Base-by-base conservation (phyloP, 2,329 filamentous ascomycete genomes). In the Claviceps quebecensis region DNA sequence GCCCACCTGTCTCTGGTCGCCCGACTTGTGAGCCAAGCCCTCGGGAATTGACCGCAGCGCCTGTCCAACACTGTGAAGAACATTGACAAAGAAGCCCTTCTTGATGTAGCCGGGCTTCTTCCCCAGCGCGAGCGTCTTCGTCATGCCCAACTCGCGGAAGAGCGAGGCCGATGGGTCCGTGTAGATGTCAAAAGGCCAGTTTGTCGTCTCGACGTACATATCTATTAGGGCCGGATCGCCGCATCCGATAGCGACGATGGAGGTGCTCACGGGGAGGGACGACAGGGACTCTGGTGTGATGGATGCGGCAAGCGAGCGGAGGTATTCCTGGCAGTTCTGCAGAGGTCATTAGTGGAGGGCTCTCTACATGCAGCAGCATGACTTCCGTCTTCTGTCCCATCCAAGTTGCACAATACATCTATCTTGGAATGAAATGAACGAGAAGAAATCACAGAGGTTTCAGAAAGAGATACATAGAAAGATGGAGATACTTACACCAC, bases 301-400 rank as follows among this genome's bases (percentile, higher is more conserved):
- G 47, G 75, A 73, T 17, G 75, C 69, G 36, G 79, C 76, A 17
- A 89, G 72, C 4, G 74, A 70, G 53, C 77, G 77, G 23, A 89
- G 69, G 63, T 85, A 89, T 62, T 87, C 82, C 65, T 88, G 85
- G 67, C 86, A 89, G 64, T 83, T 85, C 82, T 87, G 56, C 9
- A 41, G 9, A 14, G 14, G 11, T 34, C 9, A 16, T 46, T 29
- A 46, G 45, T 45, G 16, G 11, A 2, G 8, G 17, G 8, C 4
- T 22, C n/a, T 34, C 29, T 34, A 11, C 29, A 34, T 34, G 29
- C 9, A 34, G 29, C 29, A 34, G 26, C 26, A 9, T 11, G 29
- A 11, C 29, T 34, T 34, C 29, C 29, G 3, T 34, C 29, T 34
- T 34, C 29, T 34, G 9, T 11, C 29, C 29, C 29, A 11, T 34